Conservation (phyloP, 331 rosid genomes). For the Dryas integrifolia region DNA sequence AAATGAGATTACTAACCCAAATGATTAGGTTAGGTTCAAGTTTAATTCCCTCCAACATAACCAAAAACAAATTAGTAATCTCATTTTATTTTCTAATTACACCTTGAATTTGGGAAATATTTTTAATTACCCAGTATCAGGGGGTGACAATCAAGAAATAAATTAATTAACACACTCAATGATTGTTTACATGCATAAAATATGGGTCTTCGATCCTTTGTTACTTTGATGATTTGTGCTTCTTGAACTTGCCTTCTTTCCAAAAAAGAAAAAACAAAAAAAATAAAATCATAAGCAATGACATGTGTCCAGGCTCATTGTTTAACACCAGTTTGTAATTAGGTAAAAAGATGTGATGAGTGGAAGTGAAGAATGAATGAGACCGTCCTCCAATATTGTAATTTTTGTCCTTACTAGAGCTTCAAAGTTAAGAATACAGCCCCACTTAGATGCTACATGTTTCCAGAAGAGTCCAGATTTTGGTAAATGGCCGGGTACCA, state of each 20-base stretch:
- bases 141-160: neutral
- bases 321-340: neutral
- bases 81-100: no score
- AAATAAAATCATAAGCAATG: neutral
- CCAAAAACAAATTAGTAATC: no score
- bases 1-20: no score
- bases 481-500: neutral
- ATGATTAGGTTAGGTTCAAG: no score
- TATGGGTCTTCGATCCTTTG: neutral
- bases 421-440: neutral
- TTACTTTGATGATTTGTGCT: neutral
- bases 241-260: neutral
- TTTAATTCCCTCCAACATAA: no score
- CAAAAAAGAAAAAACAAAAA: neutral
- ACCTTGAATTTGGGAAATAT: no score
- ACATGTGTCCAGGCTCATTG: constrained; percentile 1
- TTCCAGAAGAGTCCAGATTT: constrained; percentile 20
- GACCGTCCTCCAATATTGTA: constrained; percentile 10
- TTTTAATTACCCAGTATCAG: no score
- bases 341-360: neutral
- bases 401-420: neutral
- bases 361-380: neutral
- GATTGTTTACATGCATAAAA: neutral
- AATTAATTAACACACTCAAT: neutral
- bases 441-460: neutral